phyloP scores from a whole-genome alignment of 1,284 basidiomycete genomes.

The Pseudomicrostroma phylloplanum region DNA sequence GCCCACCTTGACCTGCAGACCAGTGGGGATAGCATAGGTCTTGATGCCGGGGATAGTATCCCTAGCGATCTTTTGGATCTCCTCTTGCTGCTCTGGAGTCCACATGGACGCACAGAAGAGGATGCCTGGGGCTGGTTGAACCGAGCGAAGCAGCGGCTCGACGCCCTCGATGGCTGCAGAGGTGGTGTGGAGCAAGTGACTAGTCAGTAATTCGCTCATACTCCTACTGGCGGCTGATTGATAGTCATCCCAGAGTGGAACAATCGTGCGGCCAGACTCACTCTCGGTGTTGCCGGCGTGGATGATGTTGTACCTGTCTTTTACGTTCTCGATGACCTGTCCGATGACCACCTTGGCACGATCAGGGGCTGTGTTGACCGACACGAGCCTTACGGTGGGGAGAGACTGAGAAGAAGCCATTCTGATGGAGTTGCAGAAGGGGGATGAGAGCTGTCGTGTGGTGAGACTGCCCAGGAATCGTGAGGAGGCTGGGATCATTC shows the following conservation, averaged over 20 bases:
- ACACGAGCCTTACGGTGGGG: conserved; percentile 45
- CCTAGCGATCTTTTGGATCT: conserved; percentile 49
- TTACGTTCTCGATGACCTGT: conserved; percentile 47
- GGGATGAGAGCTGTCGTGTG: no score
- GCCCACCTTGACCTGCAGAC: conserved; percentile 49
- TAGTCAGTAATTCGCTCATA: no score
- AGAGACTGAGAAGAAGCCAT: no score
- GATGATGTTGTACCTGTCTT: conserved; percentile 48
- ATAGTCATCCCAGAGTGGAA: no score
- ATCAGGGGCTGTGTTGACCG: conserved; percentile 51
- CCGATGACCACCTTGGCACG: conserved; percentile 50
- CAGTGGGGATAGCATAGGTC: conserved; percentile 50
- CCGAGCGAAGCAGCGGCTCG: not conserved
- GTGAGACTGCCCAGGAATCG: no score
- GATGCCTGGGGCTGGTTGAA: not conserved
- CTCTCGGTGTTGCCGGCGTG: conserved; percentile 51
- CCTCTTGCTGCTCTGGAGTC: conserved; percentile 51
- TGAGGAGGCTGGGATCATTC: no score
- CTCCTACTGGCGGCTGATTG: no score
- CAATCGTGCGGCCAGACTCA: no score
- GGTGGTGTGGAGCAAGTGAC: not conserved
- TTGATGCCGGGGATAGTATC: conserved; percentile 51
- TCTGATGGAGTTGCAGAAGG: no score
- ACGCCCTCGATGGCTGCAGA: conserved; percentile 1
- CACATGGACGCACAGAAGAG: conserved; percentile 26